Base-by-base conservation (phyloP, 257 asterid species). In the Scutellaria galericulata region DNA sequence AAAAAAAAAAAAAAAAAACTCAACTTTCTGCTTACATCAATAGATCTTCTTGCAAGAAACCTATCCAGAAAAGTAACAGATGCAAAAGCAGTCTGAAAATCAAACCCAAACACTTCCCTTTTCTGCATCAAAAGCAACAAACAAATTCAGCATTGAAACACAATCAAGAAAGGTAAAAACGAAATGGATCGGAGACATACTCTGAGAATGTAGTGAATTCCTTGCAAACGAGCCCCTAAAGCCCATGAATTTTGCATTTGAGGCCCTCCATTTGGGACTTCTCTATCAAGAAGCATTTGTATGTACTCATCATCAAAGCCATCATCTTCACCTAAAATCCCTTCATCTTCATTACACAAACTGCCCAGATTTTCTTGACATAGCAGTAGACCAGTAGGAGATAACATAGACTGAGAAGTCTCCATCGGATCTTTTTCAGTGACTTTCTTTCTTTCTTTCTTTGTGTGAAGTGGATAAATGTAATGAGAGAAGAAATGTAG, bases 21-120 rank as follows among this genome's bases (percentile, higher is more conserved):
- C 18, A 18, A 18, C 18, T 18, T 1, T 14, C 5, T 9, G 71
- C 86, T 81, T 45, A 91, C 97, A 79, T 71, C 77, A 63, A 88
- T 54, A n/a, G 79, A 74, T 64, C 83, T 75, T 40, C 58, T 82
- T 3, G 89, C 76, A 54, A 91, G 88, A 73, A 86, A 86, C 45
- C 84, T 78, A 51, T 86, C 90, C 44, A 87, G 71, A 83, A 83
- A 91, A 13, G 78, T 65, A 39, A 86, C 78, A 7, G 96, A 76
- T 22, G 74, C 62, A 82, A 81, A 91, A 0, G 85, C 86, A 3
- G 95, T 89, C 37, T 72, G 88, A 65, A 39, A 48, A 54, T 75
- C 71, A 3, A 91, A 85, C 66, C 88, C 89, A 64, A 87, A 73
- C 51, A 44, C 10, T 8, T 46, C 75, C 70, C 81, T 80, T 64